Evolutionary conservation across 2,329 filamentous ascomycete species (phyloP).

Genomic region (Fusarium denticulatum): DNA sequence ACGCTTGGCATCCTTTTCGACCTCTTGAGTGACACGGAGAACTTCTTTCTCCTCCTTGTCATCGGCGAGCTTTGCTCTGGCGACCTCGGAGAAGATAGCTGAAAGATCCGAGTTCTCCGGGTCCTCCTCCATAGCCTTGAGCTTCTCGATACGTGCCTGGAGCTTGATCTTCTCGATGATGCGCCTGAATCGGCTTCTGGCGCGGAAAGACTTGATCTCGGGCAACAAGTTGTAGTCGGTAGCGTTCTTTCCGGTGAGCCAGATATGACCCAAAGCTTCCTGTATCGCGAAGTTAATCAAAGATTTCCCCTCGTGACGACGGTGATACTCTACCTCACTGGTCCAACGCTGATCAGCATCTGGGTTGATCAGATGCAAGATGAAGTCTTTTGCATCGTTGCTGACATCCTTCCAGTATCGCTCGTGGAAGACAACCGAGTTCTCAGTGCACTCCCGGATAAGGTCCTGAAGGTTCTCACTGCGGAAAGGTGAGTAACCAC

Average conservation of each 20-base stretch:
- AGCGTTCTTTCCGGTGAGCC: constrained; percentile 91
- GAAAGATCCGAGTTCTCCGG: constrained; percentile 73
- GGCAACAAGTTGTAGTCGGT: constrained; percentile 97
- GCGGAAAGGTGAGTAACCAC: constrained; percentile 97
- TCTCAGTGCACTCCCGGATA: constrained; percentile 90
- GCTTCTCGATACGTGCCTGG: constrained; percentile 90
- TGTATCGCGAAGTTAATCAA: constrained; percentile 48
- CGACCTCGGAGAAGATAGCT: constrained; percentile 85
- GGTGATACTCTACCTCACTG: constrained; percentile 69
- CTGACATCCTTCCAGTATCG: constrained; percentile 99
- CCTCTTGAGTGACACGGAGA: constrained; percentile 71
- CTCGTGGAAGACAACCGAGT: constrained; percentile 92
- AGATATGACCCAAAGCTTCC: constrained; percentile 83
- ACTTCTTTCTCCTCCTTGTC: constrained; percentile 79
- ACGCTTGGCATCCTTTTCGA: constrained; percentile 59
- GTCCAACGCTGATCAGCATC: constrained; percentile 80
- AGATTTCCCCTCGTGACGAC: constrained; percentile 2
- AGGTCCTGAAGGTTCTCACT: constrained; percentile 93
- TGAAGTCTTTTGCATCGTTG: constrained; percentile 94
- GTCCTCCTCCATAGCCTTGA: constrained; percentile 93
- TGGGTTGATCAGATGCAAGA: constrained; percentile 81
- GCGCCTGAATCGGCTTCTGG: constrained; percentile 88
- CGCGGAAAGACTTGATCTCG: constrained; percentile 93
- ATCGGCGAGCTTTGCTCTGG: constrained; percentile 90
- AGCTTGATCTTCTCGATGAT: constrained; percentile 97